Percentiles rank a stretch among this genome's conserved stretches.
Conservation (phyloP, 2,329 filamentous ascomycete genomes). For the Aspergillus fumigatiaffinis region DNA sequence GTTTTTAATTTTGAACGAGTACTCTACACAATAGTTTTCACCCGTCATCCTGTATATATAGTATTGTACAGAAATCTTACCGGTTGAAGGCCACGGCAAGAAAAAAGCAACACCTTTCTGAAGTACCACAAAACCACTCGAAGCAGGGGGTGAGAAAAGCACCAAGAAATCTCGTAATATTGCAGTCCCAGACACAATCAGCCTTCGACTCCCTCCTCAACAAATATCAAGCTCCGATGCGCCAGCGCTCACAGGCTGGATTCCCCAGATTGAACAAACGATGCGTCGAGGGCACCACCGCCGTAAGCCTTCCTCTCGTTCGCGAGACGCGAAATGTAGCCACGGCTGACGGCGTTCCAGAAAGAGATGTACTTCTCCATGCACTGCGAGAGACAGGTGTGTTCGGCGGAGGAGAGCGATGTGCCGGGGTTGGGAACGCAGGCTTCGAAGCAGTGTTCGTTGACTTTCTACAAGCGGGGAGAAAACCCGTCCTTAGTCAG, state of each 20-base stretch:
- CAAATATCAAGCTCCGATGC: background rate
- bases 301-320: slow-evolving; percentile 55
- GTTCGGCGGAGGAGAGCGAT: slow-evolving; percentile 64
- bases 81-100: background rate
- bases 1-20: background rate
- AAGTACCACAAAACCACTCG: background rate
- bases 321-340: slow-evolving; percentile 58
- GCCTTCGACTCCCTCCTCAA: background rate
- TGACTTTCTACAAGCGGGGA: slow-evolving; percentile 61
- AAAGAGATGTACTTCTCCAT: slow-evolving; percentile 82
- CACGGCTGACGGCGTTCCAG: slow-evolving; percentile 70
- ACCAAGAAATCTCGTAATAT: background rate
- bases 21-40: background rate
- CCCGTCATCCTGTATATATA: background rate
- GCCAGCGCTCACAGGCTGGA: background rate
- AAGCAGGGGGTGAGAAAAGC: background rate
- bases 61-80: background rate
- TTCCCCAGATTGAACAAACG: background rate
- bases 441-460: slow-evolving; percentile 75
- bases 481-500: background rate
- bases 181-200: background rate
- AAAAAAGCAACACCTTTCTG: background rate
- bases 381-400: slow-evolving; percentile 68
- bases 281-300: slow-evolving; percentile 18
- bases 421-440: slow-evolving; percentile 67